Evolutionary conservation across 2,329 filamentous ascomycete genomes (phyloP).

Genomic region (Ophiostoma novo-ulmi): DNA sequence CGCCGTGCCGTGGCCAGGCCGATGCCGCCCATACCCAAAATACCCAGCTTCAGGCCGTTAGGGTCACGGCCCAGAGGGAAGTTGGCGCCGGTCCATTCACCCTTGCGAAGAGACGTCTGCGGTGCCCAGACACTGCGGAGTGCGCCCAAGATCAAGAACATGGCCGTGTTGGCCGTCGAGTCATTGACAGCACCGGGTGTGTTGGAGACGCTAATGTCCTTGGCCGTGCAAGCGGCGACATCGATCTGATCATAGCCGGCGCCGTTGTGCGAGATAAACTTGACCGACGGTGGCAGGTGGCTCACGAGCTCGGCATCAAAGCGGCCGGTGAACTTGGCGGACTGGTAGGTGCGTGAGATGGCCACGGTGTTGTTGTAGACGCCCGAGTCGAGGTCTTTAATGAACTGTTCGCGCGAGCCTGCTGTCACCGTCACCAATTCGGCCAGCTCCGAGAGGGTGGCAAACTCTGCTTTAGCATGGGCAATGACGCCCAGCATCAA

Average conservation of each 20-base stretch:
- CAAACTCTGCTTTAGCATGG: conserved; percentile 12
- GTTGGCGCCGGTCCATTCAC: conserved; percentile 40
- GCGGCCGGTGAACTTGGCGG: conserved; percentile 12
- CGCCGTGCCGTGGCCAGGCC: conserved; percentile 32
- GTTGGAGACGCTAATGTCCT: conserved; percentile 60
- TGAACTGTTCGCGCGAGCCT: conserved; percentile 16
- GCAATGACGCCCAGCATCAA: conserved; percentile 19
- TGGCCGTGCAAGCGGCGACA: conserved; percentile 55
- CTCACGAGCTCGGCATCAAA: conserved; percentile 16
- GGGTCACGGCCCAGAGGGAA: conserved; percentile 56
- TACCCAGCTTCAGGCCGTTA: conserved; percentile 55
- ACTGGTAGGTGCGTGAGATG: conserved; percentile 18
- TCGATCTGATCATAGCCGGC: conserved; percentile 70
- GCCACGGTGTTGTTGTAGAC: conserved; percentile 18
- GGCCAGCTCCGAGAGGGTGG: conserved; percentile 13
- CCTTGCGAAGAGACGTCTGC: background rate
- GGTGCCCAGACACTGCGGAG: conserved; percentile 56
- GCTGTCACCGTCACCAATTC: conserved; percentile 13
- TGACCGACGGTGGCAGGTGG: conserved; percentile 29
- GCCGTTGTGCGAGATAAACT: conserved; percentile 27
- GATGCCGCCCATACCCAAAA: conserved; percentile 58
- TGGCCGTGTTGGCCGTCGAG: conserved; percentile 64
- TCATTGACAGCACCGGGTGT: conserved; percentile 64
- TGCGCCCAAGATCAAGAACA: conserved; percentile 66
- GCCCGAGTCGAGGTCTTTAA: conserved; percentile 17